Conservation (phyloP, 129 eudicot genomes). For the Pulicaria dysenterica region DNA sequence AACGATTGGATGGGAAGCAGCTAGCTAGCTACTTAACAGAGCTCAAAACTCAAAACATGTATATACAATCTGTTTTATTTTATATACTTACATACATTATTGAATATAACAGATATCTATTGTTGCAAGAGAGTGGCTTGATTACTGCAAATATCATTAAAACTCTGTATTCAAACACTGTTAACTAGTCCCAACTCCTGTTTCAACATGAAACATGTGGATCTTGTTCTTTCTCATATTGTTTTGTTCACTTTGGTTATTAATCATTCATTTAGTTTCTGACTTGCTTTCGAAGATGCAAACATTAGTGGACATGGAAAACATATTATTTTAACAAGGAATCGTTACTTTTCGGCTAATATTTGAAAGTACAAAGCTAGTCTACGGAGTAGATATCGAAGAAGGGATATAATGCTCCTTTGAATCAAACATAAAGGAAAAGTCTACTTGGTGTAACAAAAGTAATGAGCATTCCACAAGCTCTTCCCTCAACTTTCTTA, state of each 20-base stretch:
- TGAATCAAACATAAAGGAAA: constrained; percentile 19
- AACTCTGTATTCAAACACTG: neutral
- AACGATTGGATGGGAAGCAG: too few relatives aligned
- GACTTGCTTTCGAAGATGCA: constrained; percentile 37
- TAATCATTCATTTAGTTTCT: constrained; percentile 31
- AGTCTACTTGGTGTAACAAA: constrained; percentile 21
- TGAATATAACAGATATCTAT: too few relatives aligned
- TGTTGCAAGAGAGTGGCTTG: neutral
- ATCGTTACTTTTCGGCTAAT: constrained; percentile 31
- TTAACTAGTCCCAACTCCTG: constrained; percentile 3
- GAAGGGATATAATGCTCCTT: constrained; percentile 26
- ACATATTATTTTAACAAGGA: constrained; percentile 18
- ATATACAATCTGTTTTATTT: too few relatives aligned
- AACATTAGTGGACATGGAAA: constrained; percentile 34
- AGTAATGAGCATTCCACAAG: constrained; percentile 21
- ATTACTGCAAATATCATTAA: neutral
- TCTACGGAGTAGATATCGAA: constrained; percentile 26
- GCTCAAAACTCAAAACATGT: too few relatives aligned
- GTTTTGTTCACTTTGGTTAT: constrained; percentile 32
- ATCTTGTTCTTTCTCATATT: constrained; percentile 28
- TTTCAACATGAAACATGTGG: constrained; percentile 11
- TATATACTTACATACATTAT: too few relatives aligned
- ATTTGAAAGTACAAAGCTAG: constrained; percentile 32
- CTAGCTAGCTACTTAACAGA: too few relatives aligned
- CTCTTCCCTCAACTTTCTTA: constrained; percentile 25